Percentiles rank a stretch among this genome's conserved stretches.
Evolutionary conservation across 495 filamentous ascomycete genomes (phyloP).

Genomic region (Bryoglossum gracile): DNA sequence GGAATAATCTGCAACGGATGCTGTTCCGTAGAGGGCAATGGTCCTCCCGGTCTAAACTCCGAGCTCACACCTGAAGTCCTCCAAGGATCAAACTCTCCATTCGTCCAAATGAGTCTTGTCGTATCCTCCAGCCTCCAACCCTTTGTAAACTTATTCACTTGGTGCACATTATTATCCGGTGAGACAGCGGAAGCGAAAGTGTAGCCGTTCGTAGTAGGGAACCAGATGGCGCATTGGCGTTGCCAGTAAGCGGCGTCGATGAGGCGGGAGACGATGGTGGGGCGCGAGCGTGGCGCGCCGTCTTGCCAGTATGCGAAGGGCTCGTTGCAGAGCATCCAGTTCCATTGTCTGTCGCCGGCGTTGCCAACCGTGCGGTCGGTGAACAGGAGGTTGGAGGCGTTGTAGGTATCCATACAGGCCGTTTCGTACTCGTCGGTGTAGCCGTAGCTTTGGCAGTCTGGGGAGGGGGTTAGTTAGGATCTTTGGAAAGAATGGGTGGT

Average conservation of each 20-base stretch:
- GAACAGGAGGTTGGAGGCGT: constrained; percentile 49
- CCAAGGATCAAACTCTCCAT: constrained; percentile 60
- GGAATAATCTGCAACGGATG: constrained; percentile 49
- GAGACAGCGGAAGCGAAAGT: constrained; percentile 35
- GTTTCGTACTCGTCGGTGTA: constrained; percentile 41
- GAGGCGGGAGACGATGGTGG: constrained; percentile 49
- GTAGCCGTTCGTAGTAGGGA: constrained; percentile 36
- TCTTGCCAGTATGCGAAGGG: constrained; percentile 55
- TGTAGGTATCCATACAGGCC: constrained; percentile 51
- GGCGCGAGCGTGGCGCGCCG: constrained; percentile 38
- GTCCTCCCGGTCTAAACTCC: constrained; percentile 45
- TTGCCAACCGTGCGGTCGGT: constrained; percentile 48
- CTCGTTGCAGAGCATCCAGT: constrained; percentile 59
- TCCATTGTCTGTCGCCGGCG: constrained; percentile 51
- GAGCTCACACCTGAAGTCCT: constrained; percentile 44
- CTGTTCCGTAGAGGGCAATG: constrained; percentile 34
- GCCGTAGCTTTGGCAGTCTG: constrained; percentile 32
- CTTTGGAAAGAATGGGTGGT: neutral
- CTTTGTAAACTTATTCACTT: constrained; percentile 53
- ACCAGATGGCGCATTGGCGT: constrained; percentile 51
- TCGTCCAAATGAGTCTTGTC: constrained; percentile 52
- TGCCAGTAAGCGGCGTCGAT: constrained; percentile 51
- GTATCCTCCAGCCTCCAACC: constrained; percentile 52
- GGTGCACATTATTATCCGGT: constrained; percentile 34
- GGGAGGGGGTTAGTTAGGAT: neutral